These are phyloP conservation scores for Tolypocladium amazonense DNA, from an alignment of 2,329 filamentous ascomycete species.

Conservation along the genomic window DNA sequence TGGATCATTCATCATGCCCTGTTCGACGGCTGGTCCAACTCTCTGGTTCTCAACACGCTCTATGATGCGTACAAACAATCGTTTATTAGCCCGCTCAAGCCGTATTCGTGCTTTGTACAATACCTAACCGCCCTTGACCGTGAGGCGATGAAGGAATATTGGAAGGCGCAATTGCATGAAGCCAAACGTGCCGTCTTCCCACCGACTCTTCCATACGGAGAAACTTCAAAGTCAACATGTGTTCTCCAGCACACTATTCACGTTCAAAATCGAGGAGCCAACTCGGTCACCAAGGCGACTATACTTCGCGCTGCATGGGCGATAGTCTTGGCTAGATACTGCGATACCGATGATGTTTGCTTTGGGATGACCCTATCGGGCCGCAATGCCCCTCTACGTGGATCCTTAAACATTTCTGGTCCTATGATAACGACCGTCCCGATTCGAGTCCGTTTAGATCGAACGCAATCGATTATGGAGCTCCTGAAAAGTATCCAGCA, in stretches of 20 bases:
- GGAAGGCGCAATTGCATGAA: neutral
- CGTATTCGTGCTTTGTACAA: neutral
- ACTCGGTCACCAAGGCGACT: neutral
- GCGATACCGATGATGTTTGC: neutral
- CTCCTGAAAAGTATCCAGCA: neutral
- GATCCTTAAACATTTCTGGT: neutral
- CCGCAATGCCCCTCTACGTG: neutral
- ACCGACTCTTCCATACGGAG: neutral
- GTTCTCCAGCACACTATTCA: neutral
- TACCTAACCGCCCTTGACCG: neutral
- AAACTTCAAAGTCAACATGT: neutral
- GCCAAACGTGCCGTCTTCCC: neutral
- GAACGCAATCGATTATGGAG: neutral
- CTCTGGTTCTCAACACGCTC: neutral
- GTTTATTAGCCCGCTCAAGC: neutral
- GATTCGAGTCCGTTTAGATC: neutral
- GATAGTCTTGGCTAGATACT: neutral
- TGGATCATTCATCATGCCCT: constrained; percentile 13
- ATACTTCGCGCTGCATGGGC: neutral
- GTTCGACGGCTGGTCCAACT: constrained; percentile 13
- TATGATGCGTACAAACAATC: neutral
- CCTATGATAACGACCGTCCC: neutral
- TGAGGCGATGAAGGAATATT: neutral
- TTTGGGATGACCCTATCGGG: neutral
- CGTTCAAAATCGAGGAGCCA: neutral